Percentiles rank a stretch among this genome's conserved stretches.
These are phyloP conservation scores for Mycena venus DNA, from an alignment of 768 basidiomycete genomes.

Conservation along the genomic window DNA sequence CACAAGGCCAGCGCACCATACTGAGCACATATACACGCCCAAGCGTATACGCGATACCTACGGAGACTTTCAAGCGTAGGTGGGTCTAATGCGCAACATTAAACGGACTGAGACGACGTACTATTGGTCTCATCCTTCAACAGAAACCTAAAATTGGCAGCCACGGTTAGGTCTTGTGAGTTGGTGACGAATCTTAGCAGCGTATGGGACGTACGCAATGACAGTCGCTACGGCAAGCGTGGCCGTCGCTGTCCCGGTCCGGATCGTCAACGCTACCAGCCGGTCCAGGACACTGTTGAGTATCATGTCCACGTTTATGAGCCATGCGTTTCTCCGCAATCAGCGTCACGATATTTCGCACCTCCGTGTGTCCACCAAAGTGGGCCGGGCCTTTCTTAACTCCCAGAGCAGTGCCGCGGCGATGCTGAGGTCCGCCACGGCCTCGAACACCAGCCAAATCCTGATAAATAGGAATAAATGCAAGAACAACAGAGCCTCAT, in stretches of 20 bases:
- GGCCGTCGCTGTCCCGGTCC: constrained; percentile 19
- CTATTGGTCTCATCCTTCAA: constrained; percentile 10
- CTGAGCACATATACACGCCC: constrained; percentile 25
- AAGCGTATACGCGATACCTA: background rate
- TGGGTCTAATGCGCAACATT: background rate
- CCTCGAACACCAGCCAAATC: background rate
- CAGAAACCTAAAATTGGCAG: constrained; percentile 13
- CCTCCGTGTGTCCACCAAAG: constrained; percentile 6
- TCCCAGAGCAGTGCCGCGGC: constrained; percentile 18
- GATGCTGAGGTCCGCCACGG: constrained; percentile 16
- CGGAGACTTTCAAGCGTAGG: constrained; percentile 14
- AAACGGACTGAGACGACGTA: constrained; percentile 3
- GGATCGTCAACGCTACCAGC: constrained; percentile 10
- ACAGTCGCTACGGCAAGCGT: constrained; percentile 10
- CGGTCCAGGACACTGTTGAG: constrained; percentile 8
- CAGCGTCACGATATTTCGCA: background rate
- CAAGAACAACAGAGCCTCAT: constrained; percentile 4
- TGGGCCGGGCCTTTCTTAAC: constrained; percentile 13
- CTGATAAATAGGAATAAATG: constrained; percentile 4
- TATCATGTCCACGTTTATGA: constrained; percentile 9
- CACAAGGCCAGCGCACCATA: constrained; percentile 16
- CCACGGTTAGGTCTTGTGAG: constrained; percentile 11
- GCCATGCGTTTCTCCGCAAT: constrained; percentile 3
- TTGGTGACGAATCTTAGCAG: background rate
- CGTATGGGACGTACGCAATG: constrained; percentile 9